Base-by-base conservation (phyloP, 1,284 basidiomycete species). In the Austropuccinia psidii region DNA sequence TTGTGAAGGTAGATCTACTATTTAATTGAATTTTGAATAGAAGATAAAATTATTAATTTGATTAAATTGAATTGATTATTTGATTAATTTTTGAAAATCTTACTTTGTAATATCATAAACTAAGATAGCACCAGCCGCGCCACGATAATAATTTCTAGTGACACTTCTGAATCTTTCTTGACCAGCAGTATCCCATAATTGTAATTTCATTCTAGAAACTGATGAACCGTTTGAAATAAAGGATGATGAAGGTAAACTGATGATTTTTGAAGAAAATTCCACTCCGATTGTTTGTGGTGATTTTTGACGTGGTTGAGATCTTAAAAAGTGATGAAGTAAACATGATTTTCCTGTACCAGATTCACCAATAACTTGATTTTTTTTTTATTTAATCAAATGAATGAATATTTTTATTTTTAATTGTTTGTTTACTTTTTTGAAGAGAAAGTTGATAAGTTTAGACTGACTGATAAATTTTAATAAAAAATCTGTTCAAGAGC, bases 281-380 rank as follows among this genome's bases (percentile, higher is more conserved):
- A 79, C 78, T 27, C 78, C 95, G 76, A 98, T 98, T 15, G 95
- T 98, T 81, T 98, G 95, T 81, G 94, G 90, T 0, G 93, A 93
- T 79, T 95, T 35, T 29, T 68, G 61, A 17, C 73, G 70, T 19
- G 73, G 67, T 33, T 64, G 54, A 8, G 74, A 70, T 17, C 52
- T 27, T 39, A 61, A 35, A 81, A 96, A 97, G 77, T 96, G 93
- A 81, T 97, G 93, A 64, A 98, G 84, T 47, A 98, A 83, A 82
- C 94, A 98, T 24, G 92, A 94, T 84, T 98, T 98, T 57, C 95
- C 95, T 3, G 92, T 91, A 75, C 93, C 94, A 15, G 94, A 90
- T 83, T 97, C 94, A 35, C 69, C 69, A 27, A 72, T 72, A 37
- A 72, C 69, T 72, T 29, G 21, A 15, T 8, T 24, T 8, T 31